Evolutionary conservation across 2,329 filamentous ascomycete species (phyloP), one percentile per base, ranked within the genome.

Genomic region (Xylaria arbuscula): DNA sequence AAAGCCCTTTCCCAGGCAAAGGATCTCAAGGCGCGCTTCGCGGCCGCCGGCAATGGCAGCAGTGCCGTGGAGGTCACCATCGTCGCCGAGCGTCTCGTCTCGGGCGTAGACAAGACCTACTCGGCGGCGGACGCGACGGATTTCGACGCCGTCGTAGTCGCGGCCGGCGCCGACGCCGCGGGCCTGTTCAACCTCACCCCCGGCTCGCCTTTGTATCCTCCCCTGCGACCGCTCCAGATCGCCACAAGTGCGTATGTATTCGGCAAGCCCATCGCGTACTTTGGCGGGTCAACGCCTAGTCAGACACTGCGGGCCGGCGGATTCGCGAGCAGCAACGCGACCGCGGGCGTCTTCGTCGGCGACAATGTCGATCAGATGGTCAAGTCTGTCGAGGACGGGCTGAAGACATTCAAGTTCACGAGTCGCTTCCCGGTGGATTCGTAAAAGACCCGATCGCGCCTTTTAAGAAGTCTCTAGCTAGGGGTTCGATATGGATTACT

Each of bases 221-320:
- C 85, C 1, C 88, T 88, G 0, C 84, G 90, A 0, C 91, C 91
- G 0, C 78, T 84, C 1, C 85, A 91, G 80, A 90, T 93, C 59
- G 77, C 92, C 19, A 76, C 83, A 17, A 87, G 90, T 74, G 87
- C 84, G 0, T 93, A 88, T 80, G 82, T 87, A 28, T 93, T 89
- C 82, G 91, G 90, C 3, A 93, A 93, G 83, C 89, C 91, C 0
- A 81, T 93, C 28, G 90, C 83, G 15, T 87, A 86, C 34, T 71
- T 92, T 0, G 90, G 89, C 1, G 78, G 74, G 7, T 71, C 70
- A 3, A 13, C 61, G 32, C 71, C 74, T 3, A 71, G 73, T 48
- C 42, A 53, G 45, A 40, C 83, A 3, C 78, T 87, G 6, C 70
- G 76, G 0, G 78, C 77, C 13, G 82, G 83, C 0, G 84, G 84